Evolutionary conservation across 257 asterid species (phyloP), one percentile per base, ranked within the genome.

Genomic region (Solanum arcanum): DNA sequence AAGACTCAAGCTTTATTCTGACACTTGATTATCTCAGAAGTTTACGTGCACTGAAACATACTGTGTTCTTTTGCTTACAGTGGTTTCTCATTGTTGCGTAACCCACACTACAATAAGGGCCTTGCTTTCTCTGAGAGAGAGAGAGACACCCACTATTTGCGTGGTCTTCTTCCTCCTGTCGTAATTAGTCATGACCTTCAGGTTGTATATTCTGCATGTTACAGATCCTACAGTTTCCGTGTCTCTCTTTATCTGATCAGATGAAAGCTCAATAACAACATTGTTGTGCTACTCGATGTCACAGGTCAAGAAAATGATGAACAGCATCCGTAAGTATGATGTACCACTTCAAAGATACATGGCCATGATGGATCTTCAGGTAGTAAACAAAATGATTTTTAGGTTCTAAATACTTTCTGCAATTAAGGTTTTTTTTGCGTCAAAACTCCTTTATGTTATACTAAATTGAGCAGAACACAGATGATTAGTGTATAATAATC

Each of bases 301-400:
- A 73, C 88, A 97, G 99, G 98, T 97, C 33, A 97, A 97, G 82
- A 97, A 97, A 86, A 94, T 97, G 99, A 97, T 97, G 99, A 92
- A 90, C 75, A 96, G 89, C 87, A 92, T 97, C 90, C 99, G 99
- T 16, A 95, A 96, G 84, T 97, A 97, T 90, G 95, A 97, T 91
- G 98, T 97, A 49, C 99, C 99, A 4, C 88, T 97, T 86, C 99
- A 97, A 84, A 93, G 95, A 88, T 97, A 97, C 93, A 97, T 96
- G 99, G 99, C 99, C 88, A 97, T 97, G 99, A 97, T 95, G 99
- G 99, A 97, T 92, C 99, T 97, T 88, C 99, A 97, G 99, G 99
- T 97, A 90, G 85, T 29, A 20, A 81, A 31, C 39, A 18, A 49
- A 81, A 47, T 49, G 44, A 81, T 20, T 81, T 81, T 20, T 11